Evolutionary conservation across 2,329 filamentous ascomycete genomes (phyloP).

Genomic region (Fusarium sp.): DNA sequence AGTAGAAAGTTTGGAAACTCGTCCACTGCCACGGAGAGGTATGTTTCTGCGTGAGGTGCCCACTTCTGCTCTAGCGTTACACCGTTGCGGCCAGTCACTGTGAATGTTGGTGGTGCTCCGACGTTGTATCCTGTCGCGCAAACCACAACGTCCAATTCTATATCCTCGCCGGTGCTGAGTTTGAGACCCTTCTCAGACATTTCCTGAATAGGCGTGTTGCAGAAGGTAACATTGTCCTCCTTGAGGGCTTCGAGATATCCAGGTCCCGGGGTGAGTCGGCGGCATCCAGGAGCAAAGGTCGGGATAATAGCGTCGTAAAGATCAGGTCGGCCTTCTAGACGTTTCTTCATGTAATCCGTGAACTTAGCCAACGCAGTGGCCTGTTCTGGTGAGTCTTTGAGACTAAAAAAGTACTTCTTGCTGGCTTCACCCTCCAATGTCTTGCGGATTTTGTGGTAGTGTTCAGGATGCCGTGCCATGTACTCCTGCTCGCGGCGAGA

Average conservation of each 20-base stretch:
- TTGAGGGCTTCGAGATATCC: slow-evolving; percentile 21
- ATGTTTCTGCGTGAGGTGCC: slow-evolving; percentile 51
- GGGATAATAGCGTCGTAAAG: slow-evolving; percentile 7
- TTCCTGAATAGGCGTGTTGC: not conserved
- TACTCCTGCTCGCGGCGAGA: slow-evolving; percentile 14
- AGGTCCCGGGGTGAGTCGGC: slow-evolving; percentile 23
- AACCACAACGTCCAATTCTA: slow-evolving; percentile 12
- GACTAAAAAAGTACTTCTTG: slow-evolving; percentile 1
- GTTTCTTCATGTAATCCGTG: slow-evolving; percentile 5
- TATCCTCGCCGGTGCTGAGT: not conserved
- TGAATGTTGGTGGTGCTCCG: slow-evolving; percentile 41
- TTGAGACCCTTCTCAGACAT: not conserved
- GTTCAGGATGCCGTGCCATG: slow-evolving; percentile 15
- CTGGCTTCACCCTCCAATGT: slow-evolving; percentile 9
- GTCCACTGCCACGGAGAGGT: slow-evolving; percentile 56
- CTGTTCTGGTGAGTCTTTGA: slow-evolving; percentile 8
- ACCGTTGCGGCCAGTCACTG: slow-evolving; percentile 51
- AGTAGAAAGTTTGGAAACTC: slow-evolving; percentile 60
- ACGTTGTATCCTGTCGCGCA: slow-evolving; percentile 26
- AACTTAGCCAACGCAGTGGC: not conserved
- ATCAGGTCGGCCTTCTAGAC: not conserved
- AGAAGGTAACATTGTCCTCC: slow-evolving; percentile 17
- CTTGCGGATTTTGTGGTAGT: slow-evolving; percentile 13
- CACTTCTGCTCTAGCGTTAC: slow-evolving; percentile 52
- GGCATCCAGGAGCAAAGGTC: slow-evolving; percentile 17